These are phyloP conservation scores for Fraxinus xanthoxyloides DNA, from an alignment of 305 asterid species.

Conservation along the genomic window DNA sequence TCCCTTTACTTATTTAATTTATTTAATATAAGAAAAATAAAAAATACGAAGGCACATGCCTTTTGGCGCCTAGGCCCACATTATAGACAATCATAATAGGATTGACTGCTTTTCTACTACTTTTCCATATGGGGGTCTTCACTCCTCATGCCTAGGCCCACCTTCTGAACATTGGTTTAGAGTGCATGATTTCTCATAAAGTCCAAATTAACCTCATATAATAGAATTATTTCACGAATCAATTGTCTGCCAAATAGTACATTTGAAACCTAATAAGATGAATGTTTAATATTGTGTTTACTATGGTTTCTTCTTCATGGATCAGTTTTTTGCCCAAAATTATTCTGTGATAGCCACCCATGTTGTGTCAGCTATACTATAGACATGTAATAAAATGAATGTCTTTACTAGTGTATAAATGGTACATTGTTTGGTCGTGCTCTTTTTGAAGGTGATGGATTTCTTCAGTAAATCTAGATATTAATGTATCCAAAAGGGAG, in stretches of 20 bases:
- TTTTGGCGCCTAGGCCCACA: neutral
- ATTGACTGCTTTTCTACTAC: neutral
- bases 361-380: neutral
- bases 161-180: slow-evolving; percentile 28
- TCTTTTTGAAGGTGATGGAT: neutral
- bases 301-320: neutral
- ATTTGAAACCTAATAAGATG: neutral
- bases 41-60: neutral
- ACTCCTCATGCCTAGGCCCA: slow-evolving; percentile 8
- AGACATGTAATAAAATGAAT: neutral
- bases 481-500: neutral
- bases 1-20: neutral
- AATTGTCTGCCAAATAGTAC: neutral
- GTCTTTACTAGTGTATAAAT: neutral
- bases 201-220: neutral
- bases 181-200: slow-evolving; percentile 21
- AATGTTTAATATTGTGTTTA: neutral
- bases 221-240: neutral
- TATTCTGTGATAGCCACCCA: neutral
- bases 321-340: neutral
- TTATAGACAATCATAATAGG: neutral
- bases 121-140: neutral
- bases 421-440: neutral
- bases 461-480: neutral
- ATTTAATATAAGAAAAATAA: neutral